phyloP scores from a whole-genome alignment of 305 asterid genomes.

The Stenogyne calaminthoides region DNA sequence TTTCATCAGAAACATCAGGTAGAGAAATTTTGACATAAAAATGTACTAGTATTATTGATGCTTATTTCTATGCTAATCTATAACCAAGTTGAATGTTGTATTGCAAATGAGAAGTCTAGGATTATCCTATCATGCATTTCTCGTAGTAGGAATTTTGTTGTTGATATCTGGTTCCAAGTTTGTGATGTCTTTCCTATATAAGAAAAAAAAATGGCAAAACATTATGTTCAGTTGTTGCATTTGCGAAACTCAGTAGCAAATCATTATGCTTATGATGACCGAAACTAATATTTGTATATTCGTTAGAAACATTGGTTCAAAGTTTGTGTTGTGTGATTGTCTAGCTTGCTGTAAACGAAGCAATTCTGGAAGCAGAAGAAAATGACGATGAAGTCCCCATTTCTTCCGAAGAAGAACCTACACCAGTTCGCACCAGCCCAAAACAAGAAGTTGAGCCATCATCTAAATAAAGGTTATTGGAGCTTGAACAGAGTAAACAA shows the following conservation, averaged over 20 bases:
- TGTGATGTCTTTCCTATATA: neutral
- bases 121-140: neutral
- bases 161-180: neutral
- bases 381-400: slow-evolving; percentile 32
- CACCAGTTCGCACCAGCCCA: slow-evolving; percentile 57
- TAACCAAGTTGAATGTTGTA: no score
- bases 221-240: neutral
- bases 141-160: neutral
- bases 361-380: slow-evolving; percentile 55
- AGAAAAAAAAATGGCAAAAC: neutral
- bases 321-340: slow-evolving; percentile 15
- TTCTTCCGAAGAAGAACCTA: slow-evolving; percentile 39
- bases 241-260: neutral
- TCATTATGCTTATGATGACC: neutral
- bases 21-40: no score
- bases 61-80: no score
- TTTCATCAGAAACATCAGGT: no score
- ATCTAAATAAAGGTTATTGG: slow-evolving; percentile 33
- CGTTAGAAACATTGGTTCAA: neutral
- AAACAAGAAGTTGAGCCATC: slow-evolving; percentile 62
- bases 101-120: neutral
- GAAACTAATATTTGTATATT: neutral
- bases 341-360: slow-evolving; percentile 60
- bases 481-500: slow-evolving; percentile 5
- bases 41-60: no score